Conservation (phyloP, 257 asterid species). For the Ligustrum vulgare region DNA sequence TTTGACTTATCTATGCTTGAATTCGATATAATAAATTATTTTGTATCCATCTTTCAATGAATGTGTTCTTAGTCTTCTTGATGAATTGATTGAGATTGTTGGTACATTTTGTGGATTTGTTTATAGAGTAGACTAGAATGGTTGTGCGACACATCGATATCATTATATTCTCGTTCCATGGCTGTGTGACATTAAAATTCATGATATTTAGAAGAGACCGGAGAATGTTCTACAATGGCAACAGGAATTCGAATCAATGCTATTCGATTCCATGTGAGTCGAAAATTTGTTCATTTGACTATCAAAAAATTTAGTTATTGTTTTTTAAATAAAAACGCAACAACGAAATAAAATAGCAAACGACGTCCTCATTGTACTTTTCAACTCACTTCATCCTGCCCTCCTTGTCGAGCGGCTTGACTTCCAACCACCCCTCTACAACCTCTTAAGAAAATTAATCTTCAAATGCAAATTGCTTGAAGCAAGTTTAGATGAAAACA, state of each 20-base stretch:
- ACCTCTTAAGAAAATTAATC: no score
- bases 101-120: constrained; percentile 6
- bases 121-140: no score
- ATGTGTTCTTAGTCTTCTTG: background rate
- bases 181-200: background rate
- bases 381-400: no score
- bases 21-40: constrained; percentile 12
- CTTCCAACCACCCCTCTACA: no score
- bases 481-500: no score
- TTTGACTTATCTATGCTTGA: constrained; percentile 16
- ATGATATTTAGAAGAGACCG: background rate
- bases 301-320: background rate
- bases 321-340: no score
- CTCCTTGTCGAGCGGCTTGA: no score
- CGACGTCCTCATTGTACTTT: no score
- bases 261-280: background rate
- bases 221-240: background rate
- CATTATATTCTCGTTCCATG: background rate
- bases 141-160: no score
- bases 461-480: no score
- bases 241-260: background rate
- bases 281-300: background rate
- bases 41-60: constrained; percentile 2
- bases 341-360: no score
- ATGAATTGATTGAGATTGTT: background rate